These are phyloP conservation scores for Paratinospora sagittata DNA, from an alignment of 164 flowering plant species.

Conservation along the genomic window DNA sequence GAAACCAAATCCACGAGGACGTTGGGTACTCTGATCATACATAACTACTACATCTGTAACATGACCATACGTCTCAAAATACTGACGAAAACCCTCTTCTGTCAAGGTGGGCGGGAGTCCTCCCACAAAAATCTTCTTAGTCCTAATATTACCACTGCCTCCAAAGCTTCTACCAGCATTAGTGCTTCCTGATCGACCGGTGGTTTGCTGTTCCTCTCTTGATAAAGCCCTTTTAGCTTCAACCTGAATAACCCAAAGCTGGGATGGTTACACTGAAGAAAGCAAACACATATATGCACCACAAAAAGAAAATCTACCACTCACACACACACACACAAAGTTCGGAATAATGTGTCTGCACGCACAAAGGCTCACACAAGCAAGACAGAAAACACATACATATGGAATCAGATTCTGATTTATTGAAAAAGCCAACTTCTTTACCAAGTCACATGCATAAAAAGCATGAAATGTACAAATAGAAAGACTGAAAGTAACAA, in stretches of 20 bases:
- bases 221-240: slow-evolving; percentile 90
- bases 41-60: slow-evolving; percentile 78
- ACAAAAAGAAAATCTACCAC: neutral
- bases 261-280: slow-evolving; percentile 4
- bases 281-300: neutral
- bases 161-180: too few species aligned
- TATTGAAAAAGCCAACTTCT: neutral
- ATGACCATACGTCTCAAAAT: slow-evolving; percentile 71
- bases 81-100: slow-evolving; percentile 61
- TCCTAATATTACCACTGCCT: too few species aligned
- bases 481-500: neutral
- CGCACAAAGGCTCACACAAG: neutral
- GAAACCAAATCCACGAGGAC: slow-evolving; percentile 86
- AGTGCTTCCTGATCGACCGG: too few species aligned
- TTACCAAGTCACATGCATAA: neutral
- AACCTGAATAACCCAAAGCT: slow-evolving; percentile 40
- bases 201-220: slow-evolving; percentile 73
- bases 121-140: slow-evolving; percentile 83
- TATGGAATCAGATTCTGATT: neutral
- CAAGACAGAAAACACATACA: neutral
- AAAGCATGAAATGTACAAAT: neutral
- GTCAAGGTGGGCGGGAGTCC: slow-evolving; percentile 74
- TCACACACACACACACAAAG: too few species aligned
- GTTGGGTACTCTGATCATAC: slow-evolving; percentile 78
- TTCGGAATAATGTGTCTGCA: neutral